Base-by-base conservation (phyloP, 768 basidiomycete genomes). In the Gloeostereum incarnatum region DNA sequence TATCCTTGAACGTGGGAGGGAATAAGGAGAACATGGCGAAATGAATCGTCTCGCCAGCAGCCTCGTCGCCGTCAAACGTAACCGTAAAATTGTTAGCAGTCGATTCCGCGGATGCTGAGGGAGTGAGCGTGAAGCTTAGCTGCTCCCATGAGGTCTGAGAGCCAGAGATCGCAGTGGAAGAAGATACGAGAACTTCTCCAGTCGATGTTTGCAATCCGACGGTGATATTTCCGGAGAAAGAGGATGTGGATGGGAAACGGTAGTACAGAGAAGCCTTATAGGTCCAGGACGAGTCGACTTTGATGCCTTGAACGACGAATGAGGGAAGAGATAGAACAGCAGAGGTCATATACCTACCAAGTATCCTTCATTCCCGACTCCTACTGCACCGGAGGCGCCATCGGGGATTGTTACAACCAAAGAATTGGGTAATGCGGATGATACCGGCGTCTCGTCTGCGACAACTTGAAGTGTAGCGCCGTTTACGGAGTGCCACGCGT, bases 11-110 rank as follows among this genome's bases (percentile, higher is more conserved):
- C 2, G 76, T 80, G 7, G 77, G 77, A 1, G 78, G 78, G 50
- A 81, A 78, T 31, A 80, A 57, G 2, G 70, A 71, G 47, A 78
- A 69, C 62, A 79, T 60, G 5, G 67, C 68, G 39, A 78, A 75
- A 45, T 67, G 47, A 31, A 80, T 57, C 0, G 64, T 69, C 37
- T 59, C 52, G 8, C 59, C 57, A 3, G 63, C 62, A 4, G 62
- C 62, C 3, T 49, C 50, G 2, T 57, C 53, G 8, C 71, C 71
- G 36, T 76, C 63, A 14, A 79, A 49, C 2, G 63, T 64, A 9
- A 80, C 58, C 1, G 56, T 65, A 53, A 80, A 76, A 7, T 62
- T 57, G 48, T 79, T 78, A 31, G 60, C 57, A 14, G 63, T 60
- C 41, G 66, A 59, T 1, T 55, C 17, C 0, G 71, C 66, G 4